Percentiles rank a stretch among this genome's conserved stretches.
phyloP scores from a whole-genome alignment of 169 alveolate genomes.

The Eimeria falciformis region DNA sequence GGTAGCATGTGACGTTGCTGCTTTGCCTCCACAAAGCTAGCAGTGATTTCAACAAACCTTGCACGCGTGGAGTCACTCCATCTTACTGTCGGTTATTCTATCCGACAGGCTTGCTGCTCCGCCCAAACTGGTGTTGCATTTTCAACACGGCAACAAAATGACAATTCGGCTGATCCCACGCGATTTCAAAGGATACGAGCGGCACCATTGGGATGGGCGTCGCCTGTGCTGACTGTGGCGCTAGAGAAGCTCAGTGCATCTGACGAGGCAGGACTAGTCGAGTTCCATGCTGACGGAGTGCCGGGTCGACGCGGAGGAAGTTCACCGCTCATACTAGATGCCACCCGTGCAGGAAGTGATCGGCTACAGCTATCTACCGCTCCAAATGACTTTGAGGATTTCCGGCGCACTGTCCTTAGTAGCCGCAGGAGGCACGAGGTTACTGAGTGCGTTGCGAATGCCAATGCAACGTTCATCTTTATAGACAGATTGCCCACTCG shows the following conservation, averaged over 20 bases:
- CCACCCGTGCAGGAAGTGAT: neutral
- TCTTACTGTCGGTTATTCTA: too few species aligned
- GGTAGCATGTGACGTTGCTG: too few species aligned
- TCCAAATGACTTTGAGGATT: neutral
- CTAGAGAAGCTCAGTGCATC: slow-evolving; percentile 23
- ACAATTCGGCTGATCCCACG: neutral
- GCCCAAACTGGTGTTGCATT: slow-evolving; percentile 54
- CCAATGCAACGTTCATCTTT: too few species aligned
- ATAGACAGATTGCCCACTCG: too few species aligned
- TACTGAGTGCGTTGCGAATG: slow-evolving; percentile 15
- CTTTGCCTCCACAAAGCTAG: too few species aligned
- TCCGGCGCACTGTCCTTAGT: neutral
- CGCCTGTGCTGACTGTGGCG: slow-evolving; percentile 41
- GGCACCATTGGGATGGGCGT: slow-evolving; percentile 64
- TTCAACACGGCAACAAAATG: slow-evolving; percentile 44
- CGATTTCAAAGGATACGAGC: slow-evolving; percentile 38
- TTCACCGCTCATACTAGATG: slow-evolving; percentile 14
- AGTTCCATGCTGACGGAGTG: slow-evolving; percentile 43
- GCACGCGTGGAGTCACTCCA: too few species aligned
- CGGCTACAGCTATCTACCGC: neutral
- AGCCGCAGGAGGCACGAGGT: slow-evolving; percentile 47
- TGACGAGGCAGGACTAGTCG: slow-evolving; percentile 17
- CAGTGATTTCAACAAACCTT: too few species aligned
- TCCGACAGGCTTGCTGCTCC: slow-evolving; percentile 58
- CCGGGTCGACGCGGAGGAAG: slow-evolving; percentile 1